Evolutionary conservation across 1,139 yeast species (phyloP).

Genomic region (Protomyces pachydermus): DNA sequence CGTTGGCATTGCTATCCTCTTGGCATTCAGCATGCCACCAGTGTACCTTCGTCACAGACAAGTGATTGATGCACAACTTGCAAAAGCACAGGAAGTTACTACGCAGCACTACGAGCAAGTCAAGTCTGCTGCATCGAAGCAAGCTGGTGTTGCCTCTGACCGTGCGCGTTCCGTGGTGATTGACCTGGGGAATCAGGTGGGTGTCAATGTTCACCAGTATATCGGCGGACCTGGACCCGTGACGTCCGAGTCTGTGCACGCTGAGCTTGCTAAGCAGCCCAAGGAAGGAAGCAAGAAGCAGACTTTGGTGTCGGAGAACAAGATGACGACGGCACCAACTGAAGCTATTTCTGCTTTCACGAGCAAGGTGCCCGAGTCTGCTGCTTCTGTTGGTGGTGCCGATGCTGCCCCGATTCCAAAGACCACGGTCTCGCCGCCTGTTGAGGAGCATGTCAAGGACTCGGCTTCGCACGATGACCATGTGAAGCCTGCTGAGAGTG

Average conservation of each 20-base stretch:
- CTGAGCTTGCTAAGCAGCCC: slow-evolving; percentile 9
- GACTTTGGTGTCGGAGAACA: neutral
- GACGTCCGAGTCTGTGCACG: slow-evolving; percentile 1
- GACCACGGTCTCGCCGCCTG: neutral
- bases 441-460: neutral
- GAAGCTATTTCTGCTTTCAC: neutral
- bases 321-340: neutral
- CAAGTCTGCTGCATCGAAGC: slow-evolving; percentile 5
- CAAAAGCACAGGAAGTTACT: slow-evolving; percentile 51
- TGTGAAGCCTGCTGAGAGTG: neutral
- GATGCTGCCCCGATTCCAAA: neutral
- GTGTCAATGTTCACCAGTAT: slow-evolving; percentile 16
- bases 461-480: neutral
- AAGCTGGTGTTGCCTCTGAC: slow-evolving; percentile 19
- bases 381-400: neutral
- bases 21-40: slow-evolving; percentile 70
- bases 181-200: slow-evolving; percentile 24
- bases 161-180: slow-evolving; percentile 14
- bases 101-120: slow-evolving; percentile 18
- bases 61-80: slow-evolving; percentile 72
- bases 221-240: slow-evolving; percentile 21
- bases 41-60: slow-evolving; percentile 68
- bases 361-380: neutral
- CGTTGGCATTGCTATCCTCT: slow-evolving; percentile 48
- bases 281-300: neutral